phyloP scores from a whole-genome alignment of 108 stramenopile species.

The Cyclostephanos tholiformis region DNA sequence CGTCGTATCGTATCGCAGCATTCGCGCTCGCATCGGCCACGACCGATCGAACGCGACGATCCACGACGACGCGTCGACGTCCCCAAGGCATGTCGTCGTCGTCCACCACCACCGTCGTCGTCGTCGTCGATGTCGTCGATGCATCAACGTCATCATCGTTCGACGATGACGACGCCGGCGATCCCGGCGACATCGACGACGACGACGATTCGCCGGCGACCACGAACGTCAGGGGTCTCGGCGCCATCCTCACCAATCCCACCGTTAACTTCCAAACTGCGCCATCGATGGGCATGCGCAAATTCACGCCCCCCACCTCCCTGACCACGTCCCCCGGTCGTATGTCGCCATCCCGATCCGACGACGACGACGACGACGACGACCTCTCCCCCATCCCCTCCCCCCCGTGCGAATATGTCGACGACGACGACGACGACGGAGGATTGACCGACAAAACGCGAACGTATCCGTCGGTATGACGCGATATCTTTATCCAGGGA shows the following conservation, averaged over 20 bases:
- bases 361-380: neutral
- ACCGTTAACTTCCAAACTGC: conserved; percentile 42
- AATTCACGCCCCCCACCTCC: conserved; percentile 37
- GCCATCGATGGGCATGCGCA: conserved; percentile 42
- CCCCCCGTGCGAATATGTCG: too few species aligned
- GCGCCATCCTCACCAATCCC: conserved; percentile 46
- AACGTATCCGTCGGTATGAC: conserved; percentile 41
- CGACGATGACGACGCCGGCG: conserved; percentile 5
- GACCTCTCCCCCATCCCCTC: too few species aligned
- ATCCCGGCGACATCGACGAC: neutral
- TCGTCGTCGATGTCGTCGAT: too few species aligned
- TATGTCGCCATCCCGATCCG: conserved; percentile 27
- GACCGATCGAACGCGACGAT: too few species aligned
- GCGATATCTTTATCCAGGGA: conserved; percentile 41
- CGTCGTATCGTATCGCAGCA: too few species aligned
- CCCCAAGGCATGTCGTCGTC: too few species aligned
- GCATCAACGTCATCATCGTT: too few species aligned
- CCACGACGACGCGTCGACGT: too few species aligned
- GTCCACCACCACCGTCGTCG: too few species aligned
- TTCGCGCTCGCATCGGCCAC: too few species aligned
- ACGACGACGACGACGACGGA: neutral
- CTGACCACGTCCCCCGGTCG: conserved; percentile 33
- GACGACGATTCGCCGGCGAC: conserved; percentile 17
- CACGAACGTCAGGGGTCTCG: conserved; percentile 35
- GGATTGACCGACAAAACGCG: conserved; percentile 26